Conservation (phyloP, 1,139 yeast genomes). For the Kodamaea alishanica region DNA sequence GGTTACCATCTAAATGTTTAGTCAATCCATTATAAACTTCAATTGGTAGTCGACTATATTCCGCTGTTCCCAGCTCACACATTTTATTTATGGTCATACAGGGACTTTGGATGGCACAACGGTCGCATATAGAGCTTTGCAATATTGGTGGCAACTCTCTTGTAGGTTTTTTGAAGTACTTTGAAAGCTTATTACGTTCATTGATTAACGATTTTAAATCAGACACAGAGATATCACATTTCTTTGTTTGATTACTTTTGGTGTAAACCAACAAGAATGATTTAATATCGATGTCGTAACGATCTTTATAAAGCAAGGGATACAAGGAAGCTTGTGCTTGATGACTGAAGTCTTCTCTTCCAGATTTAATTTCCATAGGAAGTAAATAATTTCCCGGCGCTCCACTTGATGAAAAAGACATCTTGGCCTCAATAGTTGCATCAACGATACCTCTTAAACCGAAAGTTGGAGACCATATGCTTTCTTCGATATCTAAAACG, state of each 20-base stretch:
- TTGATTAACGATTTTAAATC: slow-evolving; percentile 63
- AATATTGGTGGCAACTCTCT: slow-evolving; percentile 58
- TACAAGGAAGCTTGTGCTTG: slow-evolving; percentile 89
- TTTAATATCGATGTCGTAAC: slow-evolving; percentile 65
- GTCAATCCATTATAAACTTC: slow-evolving; percentile 49
- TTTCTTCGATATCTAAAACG: slow-evolving; percentile 82
- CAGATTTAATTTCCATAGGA: slow-evolving; percentile 91
- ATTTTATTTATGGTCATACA: slow-evolving; percentile 72
- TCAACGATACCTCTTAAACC: slow-evolving; percentile 93
- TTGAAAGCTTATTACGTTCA: slow-evolving; percentile 68
- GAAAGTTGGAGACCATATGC: slow-evolving; percentile 84
- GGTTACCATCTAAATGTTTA: slow-evolving; percentile 41
- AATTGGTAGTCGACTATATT: slow-evolving; percentile 43
- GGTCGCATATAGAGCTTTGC: slow-evolving; percentile 57
- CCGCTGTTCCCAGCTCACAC: slow-evolving; percentile 53
- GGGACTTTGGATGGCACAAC: slow-evolving; percentile 56
- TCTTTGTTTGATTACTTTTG: slow-evolving; percentile 52
- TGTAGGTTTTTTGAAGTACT: slow-evolving; percentile 48
- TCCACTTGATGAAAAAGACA: slow-evolving; percentile 20
- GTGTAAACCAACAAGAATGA: slow-evolving; percentile 75
- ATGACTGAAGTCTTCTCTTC: slow-evolving; percentile 63
- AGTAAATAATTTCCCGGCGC: slow-evolving; percentile 46
- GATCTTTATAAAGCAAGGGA: slow-evolving; percentile 71
- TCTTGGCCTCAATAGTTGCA: slow-evolving; percentile 68
- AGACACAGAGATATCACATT: slow-evolving; percentile 50